Evolutionary conservation across 2,329 filamentous ascomycete genomes (phyloP).

Genomic region (Cladosporium austrohemisphaericum): DNA sequence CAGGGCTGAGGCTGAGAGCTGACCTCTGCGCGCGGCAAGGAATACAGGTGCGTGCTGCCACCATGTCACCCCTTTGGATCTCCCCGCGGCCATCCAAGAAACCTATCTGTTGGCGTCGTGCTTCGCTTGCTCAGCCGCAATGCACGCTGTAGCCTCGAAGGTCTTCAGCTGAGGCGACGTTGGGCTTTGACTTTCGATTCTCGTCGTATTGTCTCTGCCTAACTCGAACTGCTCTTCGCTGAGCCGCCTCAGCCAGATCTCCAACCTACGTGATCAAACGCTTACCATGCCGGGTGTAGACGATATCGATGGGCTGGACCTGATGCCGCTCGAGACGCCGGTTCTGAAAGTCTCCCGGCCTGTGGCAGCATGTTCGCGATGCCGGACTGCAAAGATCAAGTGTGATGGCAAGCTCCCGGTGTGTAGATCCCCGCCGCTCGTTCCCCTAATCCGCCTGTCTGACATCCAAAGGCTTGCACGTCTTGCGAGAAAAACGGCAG

Average conservation of each 20-base stretch:
- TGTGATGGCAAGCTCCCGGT: constrained; percentile 89
- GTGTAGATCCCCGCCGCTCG: neutral
- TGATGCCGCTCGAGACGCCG: constrained; percentile 53
- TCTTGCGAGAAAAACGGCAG: constrained; percentile 91
- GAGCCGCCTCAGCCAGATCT: neutral
- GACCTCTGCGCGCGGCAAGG: constrained; percentile 13
- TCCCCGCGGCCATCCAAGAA: constrained; percentile 2
- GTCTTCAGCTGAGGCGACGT: constrained; percentile 3
- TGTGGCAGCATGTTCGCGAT: constrained; percentile 75
- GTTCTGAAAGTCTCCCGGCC: constrained; percentile 71
- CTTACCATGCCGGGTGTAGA: constrained; percentile 19
- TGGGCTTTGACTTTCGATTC: neutral
- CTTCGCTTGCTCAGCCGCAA: neutral
- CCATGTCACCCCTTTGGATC: constrained; percentile 3
- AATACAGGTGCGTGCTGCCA: constrained; percentile 16
- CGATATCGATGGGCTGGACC: constrained; percentile 24
- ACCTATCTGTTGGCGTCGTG: constrained; percentile 5
- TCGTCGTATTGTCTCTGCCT: neutral
- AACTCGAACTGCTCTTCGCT: neutral
- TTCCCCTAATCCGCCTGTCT: neutral
- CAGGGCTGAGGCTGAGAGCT: constrained; percentile 18
- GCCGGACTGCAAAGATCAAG: constrained; percentile 91
- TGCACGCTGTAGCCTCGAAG: neutral
- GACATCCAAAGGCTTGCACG: constrained; percentile 63
- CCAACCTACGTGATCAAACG: neutral